Percentiles rank a stretch among this genome's conserved stretches.
Conservation (phyloP, 805 yeast genomes). For the Cephaloascus albidus region DNA sequence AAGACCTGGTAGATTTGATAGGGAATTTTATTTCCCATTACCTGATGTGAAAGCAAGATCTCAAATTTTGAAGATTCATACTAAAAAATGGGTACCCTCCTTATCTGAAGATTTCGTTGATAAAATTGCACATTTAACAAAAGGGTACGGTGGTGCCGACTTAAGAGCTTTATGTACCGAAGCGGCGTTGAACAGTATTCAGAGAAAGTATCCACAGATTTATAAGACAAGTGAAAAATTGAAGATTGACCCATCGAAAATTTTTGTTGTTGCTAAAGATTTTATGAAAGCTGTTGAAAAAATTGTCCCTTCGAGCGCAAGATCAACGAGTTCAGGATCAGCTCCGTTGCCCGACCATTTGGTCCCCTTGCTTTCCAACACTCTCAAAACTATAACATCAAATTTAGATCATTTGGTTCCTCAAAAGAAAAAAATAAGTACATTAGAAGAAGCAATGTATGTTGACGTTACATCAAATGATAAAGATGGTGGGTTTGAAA, state of each 20-base stretch:
- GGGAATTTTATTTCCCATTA: conserved; percentile 92
- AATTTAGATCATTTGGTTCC: conserved; percentile 58
- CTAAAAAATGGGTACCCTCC: conserved; percentile 82
- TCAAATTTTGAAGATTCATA: conserved; percentile 76
- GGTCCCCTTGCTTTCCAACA: conserved; percentile 48
- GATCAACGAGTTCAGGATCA: conserved; percentile 67
- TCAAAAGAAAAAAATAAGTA: conserved; percentile 37
- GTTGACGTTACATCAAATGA: conserved; percentile 48
- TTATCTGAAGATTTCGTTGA: conserved; percentile 46
- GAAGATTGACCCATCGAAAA: conserved; percentile 57
- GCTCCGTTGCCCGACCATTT: conserved; percentile 73
- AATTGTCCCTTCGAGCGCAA: conserved; percentile 85
- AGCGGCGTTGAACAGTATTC: conserved; percentile 87
- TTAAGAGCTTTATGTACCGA: conserved; percentile 90
- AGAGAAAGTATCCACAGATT: conserved; percentile 88
- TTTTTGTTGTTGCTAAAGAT: conserved; percentile 72
- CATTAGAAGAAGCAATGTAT: conserved; percentile 63
- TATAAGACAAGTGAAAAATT: conserved; percentile 70
- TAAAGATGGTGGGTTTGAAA: conserved; percentile 56
- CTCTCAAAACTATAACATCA: conserved; percentile 33
- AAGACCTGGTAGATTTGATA: conserved; percentile 94
- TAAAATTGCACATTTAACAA: conserved; percentile 70
- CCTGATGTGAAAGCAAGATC: conserved; percentile 77
- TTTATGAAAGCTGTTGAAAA: conserved; percentile 80
- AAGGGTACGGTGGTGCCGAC: conserved; percentile 98